Evolutionary conservation across 169 alveolate species (phyloP), one percentile per base, ranked within the genome.

Genomic region (Plasmodium vivax): DNA sequence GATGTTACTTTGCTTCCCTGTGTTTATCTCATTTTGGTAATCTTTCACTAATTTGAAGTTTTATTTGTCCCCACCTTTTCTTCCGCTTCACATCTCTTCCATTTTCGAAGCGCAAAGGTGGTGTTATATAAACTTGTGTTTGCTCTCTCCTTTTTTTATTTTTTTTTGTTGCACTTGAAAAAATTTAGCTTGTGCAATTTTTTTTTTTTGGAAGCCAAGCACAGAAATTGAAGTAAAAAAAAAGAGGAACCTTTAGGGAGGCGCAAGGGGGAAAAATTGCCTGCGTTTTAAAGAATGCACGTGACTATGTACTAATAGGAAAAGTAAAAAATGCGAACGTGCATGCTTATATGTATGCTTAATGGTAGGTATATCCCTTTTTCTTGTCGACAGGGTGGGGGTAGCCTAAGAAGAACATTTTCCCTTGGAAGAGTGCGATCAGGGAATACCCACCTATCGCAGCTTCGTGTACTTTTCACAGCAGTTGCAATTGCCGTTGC

Each of bases 141-240:
- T 16, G 10, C 43, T 38, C 10, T 68, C 8, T 68, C 19, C 5
- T 7, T 62, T 16, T 23, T 58, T 8, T 68, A 9, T 68, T 68
- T 68, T 68, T 30, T 68, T n/a, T 10, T 68, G 77, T 68, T 27
- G 77, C 77, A 68, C 41, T 75, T 36, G 23, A 16, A 36, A 34
- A 34, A 75, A 75, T 75, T 75, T 75, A 34, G 10, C 45, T 75
- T 75, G n/a, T 75, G 45, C 81, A 72, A 12, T 75, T 75, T 75
- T 75, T 75, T 34, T 75, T 19, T 75, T 75, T 75, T 32, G 27
- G 56, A 9, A 75, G 34, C 34, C 19, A 34, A 75, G 38, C 45
- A 14, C 19, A 41, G 45, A 36, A 36, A n/a, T 34, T 32, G 56
- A 34, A 75, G 1, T 75, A 4, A 75, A 75, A 34, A 68, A 68